Percentiles rank a stretch among this genome's conserved stretches.
These are phyloP conservation scores for Ophiostoma sp. DNA, from an alignment of 2,329 filamentous ascomycete species.

Conservation along the genomic window DNA sequence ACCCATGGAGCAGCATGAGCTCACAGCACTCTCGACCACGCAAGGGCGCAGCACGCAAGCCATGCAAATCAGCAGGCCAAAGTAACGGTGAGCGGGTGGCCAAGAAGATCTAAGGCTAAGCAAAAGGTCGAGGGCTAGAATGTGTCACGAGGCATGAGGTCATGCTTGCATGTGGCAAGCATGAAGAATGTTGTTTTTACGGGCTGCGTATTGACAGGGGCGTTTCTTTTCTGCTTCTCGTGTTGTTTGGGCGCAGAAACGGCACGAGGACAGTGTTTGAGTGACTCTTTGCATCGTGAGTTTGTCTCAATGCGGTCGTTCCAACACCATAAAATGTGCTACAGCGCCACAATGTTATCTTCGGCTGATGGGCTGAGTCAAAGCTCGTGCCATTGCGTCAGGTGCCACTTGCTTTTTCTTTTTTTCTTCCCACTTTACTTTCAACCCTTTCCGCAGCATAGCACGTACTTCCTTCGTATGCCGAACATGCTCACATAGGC, in stretches of 20 bases:
- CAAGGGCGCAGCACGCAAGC: background rate
- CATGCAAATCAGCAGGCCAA: conserved; percentile 1
- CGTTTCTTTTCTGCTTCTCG: background rate
- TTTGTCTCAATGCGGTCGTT: background rate
- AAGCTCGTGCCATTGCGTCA: background rate
- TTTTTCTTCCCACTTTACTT: background rate
- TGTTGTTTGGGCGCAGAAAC: background rate
- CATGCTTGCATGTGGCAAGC: background rate
- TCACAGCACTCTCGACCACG: background rate
- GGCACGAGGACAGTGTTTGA: background rate
- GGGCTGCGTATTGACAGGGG: background rate
- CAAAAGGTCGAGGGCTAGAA: background rate
- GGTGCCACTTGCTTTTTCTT: background rate
- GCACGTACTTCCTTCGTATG: background rate
- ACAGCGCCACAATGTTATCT: background rate
- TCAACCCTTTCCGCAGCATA: background rate
- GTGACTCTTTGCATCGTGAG: background rate
- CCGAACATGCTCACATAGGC: background rate
- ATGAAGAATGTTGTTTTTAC: background rate
- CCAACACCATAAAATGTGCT: background rate
- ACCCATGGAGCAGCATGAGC: conserved; percentile 5
- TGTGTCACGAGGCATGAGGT: conserved; percentile 9
- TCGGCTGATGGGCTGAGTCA: background rate
- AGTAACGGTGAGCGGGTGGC: background rate
- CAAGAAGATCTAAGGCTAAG: background rate